Evolutionary conservation across 177 flowering plant species (phyloP), one percentile per base, ranked within the genome.

Genomic region (Vitis hybrid): DNA sequence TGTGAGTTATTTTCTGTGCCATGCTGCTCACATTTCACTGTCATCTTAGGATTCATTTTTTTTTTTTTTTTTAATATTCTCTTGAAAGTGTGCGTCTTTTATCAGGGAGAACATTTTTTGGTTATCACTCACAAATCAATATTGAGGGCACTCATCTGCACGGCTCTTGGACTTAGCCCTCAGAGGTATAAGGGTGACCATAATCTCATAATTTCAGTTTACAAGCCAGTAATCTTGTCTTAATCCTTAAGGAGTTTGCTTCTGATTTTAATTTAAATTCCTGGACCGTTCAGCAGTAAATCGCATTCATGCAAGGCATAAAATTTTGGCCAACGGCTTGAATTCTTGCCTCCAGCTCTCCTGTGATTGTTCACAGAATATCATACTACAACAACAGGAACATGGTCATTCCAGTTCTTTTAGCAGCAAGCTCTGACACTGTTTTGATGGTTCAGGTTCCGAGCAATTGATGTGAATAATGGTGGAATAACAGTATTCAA

Each of bases 111-210:
- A 26, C 77, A 75, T 52, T 79, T 88, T 75, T 66, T 88, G 79
- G 89, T 88, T 59, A 81, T 90, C 32, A 86, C 95, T 11, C 92
- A 90, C 78, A 90, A 90, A 72, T 90, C 95, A 58, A 90, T 88
- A 13, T 74, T 90, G 75, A 80, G 92, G 65, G 95, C 92, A 51
- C 67, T 90, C 72, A 80, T 87, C 78, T 90, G 92, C 79, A 86
- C 88, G 4, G 90, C 95, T 32, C 85, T 90, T 75, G 92, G 95
- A 64, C 83, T 88, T 40, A 77, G 76, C 65, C 87, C 92, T 4
- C 89, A 84, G 74, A 88, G 95, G 95, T 90, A 78, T 52, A 7
- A 40, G 30, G 30, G 64, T 68, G 15, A 14, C 45, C 19, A 21
- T n/a, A 32, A 45, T 65, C 51, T 56, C 5, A 17, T 56, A 26